These are phyloP conservation scores for Alternaria sp. DNA, from an alignment of 2,329 filamentous ascomycete genomes.

Conservation along the genomic window DNA sequence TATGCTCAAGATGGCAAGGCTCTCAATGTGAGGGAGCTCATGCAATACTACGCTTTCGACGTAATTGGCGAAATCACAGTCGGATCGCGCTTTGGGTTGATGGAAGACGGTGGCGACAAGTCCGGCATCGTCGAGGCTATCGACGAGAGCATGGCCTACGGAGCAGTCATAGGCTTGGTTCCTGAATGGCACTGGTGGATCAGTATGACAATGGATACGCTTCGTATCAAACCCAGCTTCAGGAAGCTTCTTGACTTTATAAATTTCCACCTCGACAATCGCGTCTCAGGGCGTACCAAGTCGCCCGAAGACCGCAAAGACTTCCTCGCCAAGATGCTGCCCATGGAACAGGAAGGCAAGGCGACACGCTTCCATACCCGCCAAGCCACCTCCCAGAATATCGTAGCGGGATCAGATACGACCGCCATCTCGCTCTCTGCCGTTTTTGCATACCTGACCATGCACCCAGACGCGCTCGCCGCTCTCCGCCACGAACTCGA, in stretches of 20 bases:
- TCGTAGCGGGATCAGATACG: background rate
- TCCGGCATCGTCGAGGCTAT: background rate
- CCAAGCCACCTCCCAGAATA: background rate
- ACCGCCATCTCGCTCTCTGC: background rate
- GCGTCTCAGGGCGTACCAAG: conserved; percentile 7
- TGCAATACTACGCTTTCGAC: background rate
- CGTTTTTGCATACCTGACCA: background rate
- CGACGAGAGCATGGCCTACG: background rate
- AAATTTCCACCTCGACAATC: background rate
- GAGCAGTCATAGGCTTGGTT: background rate
- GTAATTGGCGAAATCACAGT: background rate
- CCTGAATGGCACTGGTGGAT: background rate
- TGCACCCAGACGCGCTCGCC: background rate
- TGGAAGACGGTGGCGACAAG: background rate
- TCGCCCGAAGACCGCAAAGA: conserved; percentile 14
- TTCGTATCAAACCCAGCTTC: background rate
- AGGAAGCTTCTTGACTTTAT: background rate
- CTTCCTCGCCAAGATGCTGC: conserved; percentile 23
- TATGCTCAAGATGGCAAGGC: background rate
- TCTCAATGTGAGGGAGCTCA: background rate
- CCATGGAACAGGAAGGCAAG: conserved; percentile 18
- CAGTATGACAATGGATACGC: background rate
- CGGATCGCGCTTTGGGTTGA: background rate
- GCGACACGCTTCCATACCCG: conserved; percentile 25
- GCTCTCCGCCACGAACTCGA: background rate